Evolutionary conservation across 306 rosid species (phyloP), one percentile per base, ranked within the genome.

Genomic region (Quercus alba): DNA sequence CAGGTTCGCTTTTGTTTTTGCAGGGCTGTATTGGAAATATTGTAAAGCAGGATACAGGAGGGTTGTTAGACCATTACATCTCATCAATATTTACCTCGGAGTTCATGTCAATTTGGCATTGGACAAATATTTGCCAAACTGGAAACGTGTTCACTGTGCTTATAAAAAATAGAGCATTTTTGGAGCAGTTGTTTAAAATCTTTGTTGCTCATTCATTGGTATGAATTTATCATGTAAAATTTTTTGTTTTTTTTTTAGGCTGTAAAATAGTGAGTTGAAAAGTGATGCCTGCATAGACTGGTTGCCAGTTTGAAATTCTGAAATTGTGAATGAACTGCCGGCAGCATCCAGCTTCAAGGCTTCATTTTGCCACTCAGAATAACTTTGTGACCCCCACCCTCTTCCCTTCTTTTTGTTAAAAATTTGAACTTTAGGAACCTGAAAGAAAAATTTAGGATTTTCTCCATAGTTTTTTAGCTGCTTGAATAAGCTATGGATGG

Each of bases 21-120:
- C 89, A 88, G 92, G 78, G 85, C 80, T 58, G 10, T 17, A 17
- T 76, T 20, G 71, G 76, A 79, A 76, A 73, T 71, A 49, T 49
- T 49, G 86, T 78, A 55, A 38, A 85, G 88, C 2, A 18, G 57
- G 41, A 56, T 23, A 38, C 73, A 5, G 67, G 74, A 77, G 72
- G 79, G 52, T 75, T 81, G 5, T 59, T 70, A 72, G 20, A 56
- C 67, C 1, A 49, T 70, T 23, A 58, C 56, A 35, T 21, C 56
- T 20, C 31, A 44, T 20, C 18, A 12, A 52, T 57, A 52, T 81
- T 76, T 9, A 7, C 59, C 44, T 56, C 35, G 44, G 33, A 67
- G 68, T 49, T 73, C 70, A 23, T 73, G 51, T 35, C 33, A 54
- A 52, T 73, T 33, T 51, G 20, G 75, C 54, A 30, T 52, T 28